phyloP scores from a whole-genome alignment of 2,329 filamentous ascomycete genomes.

The Fusarium xylarioides region DNA sequence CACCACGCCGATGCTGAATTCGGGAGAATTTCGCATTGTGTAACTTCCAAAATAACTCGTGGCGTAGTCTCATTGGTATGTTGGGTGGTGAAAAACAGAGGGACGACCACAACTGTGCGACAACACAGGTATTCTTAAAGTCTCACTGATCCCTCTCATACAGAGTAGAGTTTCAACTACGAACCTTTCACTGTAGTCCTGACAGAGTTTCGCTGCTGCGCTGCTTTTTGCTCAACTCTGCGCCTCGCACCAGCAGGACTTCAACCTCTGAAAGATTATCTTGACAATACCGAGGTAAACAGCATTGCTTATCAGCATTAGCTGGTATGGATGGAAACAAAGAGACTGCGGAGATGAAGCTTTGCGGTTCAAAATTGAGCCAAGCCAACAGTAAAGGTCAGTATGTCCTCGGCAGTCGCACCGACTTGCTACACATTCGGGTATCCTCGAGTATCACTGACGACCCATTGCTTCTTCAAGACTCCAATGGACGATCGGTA shows the following conservation, averaged over 20 bases:
- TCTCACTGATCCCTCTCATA: neutral
- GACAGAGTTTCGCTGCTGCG: neutral
- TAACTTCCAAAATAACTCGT: neutral
- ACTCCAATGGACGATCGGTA: neutral
- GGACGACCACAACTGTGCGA: neutral
- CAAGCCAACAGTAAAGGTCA: neutral
- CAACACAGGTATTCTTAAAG: neutral
- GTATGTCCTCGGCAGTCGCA: neutral
- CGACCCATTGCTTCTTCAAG: neutral
- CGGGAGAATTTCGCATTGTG: neutral
- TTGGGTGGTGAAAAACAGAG: neutral
- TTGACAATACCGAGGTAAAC: neutral
- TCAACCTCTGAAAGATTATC: neutral
- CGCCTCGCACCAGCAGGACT: neutral
- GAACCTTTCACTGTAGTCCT: neutral
- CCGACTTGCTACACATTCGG: neutral
- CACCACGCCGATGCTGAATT: neutral
- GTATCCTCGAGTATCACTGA: neutral
- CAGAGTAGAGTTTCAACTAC: neutral
- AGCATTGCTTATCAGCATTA: neutral
- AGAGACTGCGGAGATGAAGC: neutral
- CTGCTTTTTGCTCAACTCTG: neutral
- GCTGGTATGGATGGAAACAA: neutral
- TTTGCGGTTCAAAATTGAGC: neutral
- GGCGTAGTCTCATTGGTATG: neutral